Evolutionary conservation across 1,284 basidiomycete genomes (phyloP).

Genomic region (Apiotrichum domesticum): DNA sequence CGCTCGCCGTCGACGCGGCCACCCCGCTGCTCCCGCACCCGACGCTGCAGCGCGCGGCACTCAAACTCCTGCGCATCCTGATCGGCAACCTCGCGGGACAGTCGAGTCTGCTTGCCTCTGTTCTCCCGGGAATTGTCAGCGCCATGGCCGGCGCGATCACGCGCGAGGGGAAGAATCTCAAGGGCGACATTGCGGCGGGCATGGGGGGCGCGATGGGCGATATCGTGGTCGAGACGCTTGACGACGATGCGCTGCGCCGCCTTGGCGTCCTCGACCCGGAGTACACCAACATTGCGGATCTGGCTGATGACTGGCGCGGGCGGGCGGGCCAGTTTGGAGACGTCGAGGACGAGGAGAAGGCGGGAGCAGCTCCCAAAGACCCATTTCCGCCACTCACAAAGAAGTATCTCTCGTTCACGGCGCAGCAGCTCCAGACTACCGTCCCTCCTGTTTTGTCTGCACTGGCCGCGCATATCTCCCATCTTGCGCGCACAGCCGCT

Average conservation of each 20-base stretch:
- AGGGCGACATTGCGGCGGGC: slow-evolving; percentile 50
- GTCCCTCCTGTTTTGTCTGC: slow-evolving; percentile 37
- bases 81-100: slow-evolving; percentile 61
- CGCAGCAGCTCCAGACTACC: slow-evolving; percentile 40
- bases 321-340: not conserved
- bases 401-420: slow-evolving; percentile 45
- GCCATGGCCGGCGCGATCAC: slow-evolving; percentile 60
- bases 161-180: slow-evolving; percentile 26
- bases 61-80: slow-evolving; percentile 58
- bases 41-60: slow-evolving; percentile 59
- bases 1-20: slow-evolving; percentile 55
- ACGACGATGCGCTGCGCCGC: slow-evolving; percentile 56
- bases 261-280: slow-evolving; percentile 56
- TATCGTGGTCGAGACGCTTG: slow-evolving; percentile 49
- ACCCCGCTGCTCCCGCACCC: slow-evolving; percentile 55
- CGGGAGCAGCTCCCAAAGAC: slow-evolving; percentile 2
- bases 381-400: slow-evolving; percentile 40
- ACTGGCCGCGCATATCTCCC: slow-evolving; percentile 40
- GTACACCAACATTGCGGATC: slow-evolving; percentile 39
- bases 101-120: slow-evolving; percentile 53
- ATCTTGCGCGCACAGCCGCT: slow-evolving; percentile 34
- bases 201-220: slow-evolving; percentile 57
- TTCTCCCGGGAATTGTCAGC: slow-evolving; percentile 76
- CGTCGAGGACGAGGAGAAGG: not conserved
- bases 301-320: slow-evolving; percentile 28